Conservation (phyloP, 768 basidiomycete species). For the Leccinum fibrillosum region DNA sequence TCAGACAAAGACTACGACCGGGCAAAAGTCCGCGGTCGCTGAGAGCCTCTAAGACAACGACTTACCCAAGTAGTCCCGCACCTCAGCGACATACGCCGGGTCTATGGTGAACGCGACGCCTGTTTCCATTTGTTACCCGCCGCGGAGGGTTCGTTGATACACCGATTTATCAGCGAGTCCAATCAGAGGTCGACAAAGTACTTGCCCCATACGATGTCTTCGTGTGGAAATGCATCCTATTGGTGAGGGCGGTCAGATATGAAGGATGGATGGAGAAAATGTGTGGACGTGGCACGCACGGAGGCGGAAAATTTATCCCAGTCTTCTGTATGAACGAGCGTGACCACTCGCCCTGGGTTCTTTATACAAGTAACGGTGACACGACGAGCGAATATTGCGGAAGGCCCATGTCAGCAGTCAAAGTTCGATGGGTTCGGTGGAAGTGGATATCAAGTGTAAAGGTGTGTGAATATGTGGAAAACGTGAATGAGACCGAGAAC, state of each 20-base stretch:
- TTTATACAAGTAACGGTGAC: slow-evolving; percentile 23
- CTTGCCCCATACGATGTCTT: slow-evolving; percentile 62
- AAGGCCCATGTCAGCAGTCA: not conserved
- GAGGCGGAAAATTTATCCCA: slow-evolving; percentile 77
- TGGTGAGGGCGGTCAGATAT: not conserved
- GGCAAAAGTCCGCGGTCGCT: not conserved
- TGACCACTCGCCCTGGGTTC: slow-evolving; percentile 88
- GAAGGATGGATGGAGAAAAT: not conserved
- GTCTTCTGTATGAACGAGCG: slow-evolving; percentile 81
- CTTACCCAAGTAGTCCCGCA: slow-evolving; percentile 80
- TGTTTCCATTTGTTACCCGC: slow-evolving; percentile 23
- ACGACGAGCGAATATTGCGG: not conserved
- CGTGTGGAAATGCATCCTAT: slow-evolving; percentile 32
- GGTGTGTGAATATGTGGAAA: not conserved
- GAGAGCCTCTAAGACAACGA: not conserved
- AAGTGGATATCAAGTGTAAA: not conserved
- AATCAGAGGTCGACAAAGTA: slow-evolving; percentile 2
- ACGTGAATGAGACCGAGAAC: not conserved
- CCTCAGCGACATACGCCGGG: slow-evolving; percentile 66
- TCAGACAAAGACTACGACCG: not conserved
- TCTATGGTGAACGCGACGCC: slow-evolving; percentile 89
- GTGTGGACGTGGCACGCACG: slow-evolving; percentile 36
- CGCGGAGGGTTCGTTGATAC: not conserved
- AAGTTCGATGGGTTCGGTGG: not conserved
- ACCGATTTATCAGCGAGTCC: not conserved